A percentile compares a stretch with the other conserved stretches of the same genome.
Evolutionary conservation across 495 filamentous ascomycete species (phyloP).

Genomic region (Aspergillus haitiensis): DNA sequence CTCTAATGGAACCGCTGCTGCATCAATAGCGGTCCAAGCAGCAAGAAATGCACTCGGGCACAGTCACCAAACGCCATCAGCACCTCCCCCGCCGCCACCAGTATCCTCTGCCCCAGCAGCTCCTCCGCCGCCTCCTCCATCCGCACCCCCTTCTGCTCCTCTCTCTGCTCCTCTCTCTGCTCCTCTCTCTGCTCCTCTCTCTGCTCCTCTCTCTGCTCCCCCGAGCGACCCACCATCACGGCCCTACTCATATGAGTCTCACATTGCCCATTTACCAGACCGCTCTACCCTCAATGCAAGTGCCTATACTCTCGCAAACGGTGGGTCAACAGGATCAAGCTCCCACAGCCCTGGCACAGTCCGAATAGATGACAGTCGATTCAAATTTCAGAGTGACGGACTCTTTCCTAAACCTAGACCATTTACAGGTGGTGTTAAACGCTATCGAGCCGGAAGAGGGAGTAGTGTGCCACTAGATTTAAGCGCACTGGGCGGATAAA

Average conservation of each 20-base stretch:
- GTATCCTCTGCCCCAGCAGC: constrained; percentile 51
- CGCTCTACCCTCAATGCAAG: constrained; percentile 70
- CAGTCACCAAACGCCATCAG: constrained; percentile 51
- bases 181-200: constrained; percentile 41
- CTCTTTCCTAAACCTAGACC: constrained; percentile 81
- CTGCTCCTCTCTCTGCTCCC: constrained; percentile 50
- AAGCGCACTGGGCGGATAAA: constrained; percentile 42
- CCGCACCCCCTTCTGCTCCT: constrained; percentile 46
- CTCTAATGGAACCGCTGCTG: constrained; percentile 32
- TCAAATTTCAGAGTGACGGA: constrained; percentile 81
- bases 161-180: constrained; percentile 53
- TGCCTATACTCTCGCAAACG: constrained; percentile 71
- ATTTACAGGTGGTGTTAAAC: constrained; percentile 67
- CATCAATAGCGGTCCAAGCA: constrained; percentile 49
- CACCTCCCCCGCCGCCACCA: constrained; percentile 55
- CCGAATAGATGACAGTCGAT: constrained; percentile 75
- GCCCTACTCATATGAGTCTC: constrained; percentile 52
- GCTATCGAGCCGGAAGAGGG: constrained; percentile 86
- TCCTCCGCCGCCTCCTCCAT: constrained; percentile 39
- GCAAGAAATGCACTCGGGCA: constrained; percentile 48
- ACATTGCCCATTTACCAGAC: constrained; percentile 41
- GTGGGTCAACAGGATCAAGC: constrained; percentile 39
- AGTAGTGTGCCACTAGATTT: constrained; percentile 94
- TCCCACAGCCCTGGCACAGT: constrained; percentile 36
- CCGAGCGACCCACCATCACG: constrained; percentile 47